These are phyloP conservation scores for Abrus precatorius DNA, from an alignment of 306 rosid genomes.

Conservation along the genomic window DNA sequence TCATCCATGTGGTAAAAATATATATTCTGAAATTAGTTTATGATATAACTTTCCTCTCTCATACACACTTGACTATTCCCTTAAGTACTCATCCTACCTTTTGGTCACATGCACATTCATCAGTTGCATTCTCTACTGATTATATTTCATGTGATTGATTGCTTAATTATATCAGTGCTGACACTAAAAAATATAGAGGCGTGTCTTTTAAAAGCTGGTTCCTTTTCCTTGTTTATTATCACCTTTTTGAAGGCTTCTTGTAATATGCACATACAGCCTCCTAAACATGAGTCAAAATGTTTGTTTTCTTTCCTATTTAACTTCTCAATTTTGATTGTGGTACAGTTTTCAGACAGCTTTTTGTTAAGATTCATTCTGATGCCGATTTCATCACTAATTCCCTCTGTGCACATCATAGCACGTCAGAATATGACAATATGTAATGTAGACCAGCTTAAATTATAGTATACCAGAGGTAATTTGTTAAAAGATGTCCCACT, in stretches of 20 bases:
- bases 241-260: slow-evolving; percentile 28
- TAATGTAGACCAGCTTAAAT: neutral
- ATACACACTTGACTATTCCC: neutral
- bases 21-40: slow-evolving; percentile 16
- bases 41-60: slow-evolving; percentile 25
- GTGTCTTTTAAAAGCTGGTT: slow-evolving; percentile 15
- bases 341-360: neutral
- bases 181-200: slow-evolving; percentile 9
- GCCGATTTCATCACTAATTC: neutral
- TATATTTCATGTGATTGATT: slow-evolving; percentile 29
- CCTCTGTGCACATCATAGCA: neutral
- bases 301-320: neutral
- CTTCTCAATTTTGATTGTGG: slow-evolving; percentile 6
- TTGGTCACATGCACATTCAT: slow-evolving; percentile 20
- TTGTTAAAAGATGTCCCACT: neutral
- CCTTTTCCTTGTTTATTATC: slow-evolving; percentile 22
- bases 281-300: neutral
- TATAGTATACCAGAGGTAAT: neutral
- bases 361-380: neutral
- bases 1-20: slow-evolving; percentile 70
- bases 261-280: slow-evolving; percentile 2
- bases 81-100: neutral
- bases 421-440: neutral
- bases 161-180: slow-evolving; percentile 1
- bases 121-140: slow-evolving; percentile 31